Conservation (phyloP, 495 filamentous ascomycete species). For the Penicillium cosmopolitanum region DNA sequence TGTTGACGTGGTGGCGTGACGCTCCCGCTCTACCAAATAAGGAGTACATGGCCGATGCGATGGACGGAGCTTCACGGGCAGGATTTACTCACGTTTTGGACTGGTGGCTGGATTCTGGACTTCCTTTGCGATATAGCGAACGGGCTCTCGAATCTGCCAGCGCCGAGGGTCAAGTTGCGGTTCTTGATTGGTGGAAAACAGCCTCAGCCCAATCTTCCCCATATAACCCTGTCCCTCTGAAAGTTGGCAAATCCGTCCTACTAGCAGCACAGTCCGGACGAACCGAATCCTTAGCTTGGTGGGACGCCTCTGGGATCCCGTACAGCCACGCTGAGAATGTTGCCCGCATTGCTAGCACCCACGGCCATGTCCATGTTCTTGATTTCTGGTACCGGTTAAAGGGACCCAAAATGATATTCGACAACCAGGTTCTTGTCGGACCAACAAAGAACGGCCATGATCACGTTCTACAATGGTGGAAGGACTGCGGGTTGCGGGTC, state of each 20-base stretch:
- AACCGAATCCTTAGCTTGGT: conserved; percentile 74
- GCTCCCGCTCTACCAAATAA: conserved; percentile 78
- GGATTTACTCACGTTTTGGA: conserved; percentile 84
- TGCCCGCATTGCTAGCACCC: conserved; percentile 78
- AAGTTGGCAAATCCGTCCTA: conserved; percentile 79
- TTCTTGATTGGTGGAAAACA: conserved; percentile 89
- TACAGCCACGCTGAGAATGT: conserved; percentile 75
- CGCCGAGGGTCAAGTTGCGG: conserved; percentile 76
- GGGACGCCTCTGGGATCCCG: conserved; percentile 75
- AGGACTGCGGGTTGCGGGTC: conserved; percentile 69
- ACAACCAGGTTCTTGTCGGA: conserved; percentile 84
- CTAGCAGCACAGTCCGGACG: conserved; percentile 80
- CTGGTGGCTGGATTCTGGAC: conserved; percentile 85
- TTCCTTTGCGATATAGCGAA: conserved; percentile 83
- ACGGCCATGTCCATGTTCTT: conserved; percentile 85
- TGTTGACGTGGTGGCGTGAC: conserved; percentile 87
- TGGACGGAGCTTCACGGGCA: conserved; percentile 82
- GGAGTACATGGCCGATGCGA: conserved; percentile 75
- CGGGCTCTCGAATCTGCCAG: conserved; percentile 83
- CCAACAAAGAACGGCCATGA: conserved; percentile 86
- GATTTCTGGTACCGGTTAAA: conserved; percentile 78
- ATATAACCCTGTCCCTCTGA: conserved; percentile 56
- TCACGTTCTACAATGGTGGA: conserved; percentile 91
- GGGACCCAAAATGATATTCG: conserved; percentile 84
- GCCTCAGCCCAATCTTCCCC: conserved; percentile 44